Evolutionary conservation across 202 grass and related monocot species (phyloP), one percentile per base, ranked within the genome.

Genomic region (Carex arenaria): DNA sequence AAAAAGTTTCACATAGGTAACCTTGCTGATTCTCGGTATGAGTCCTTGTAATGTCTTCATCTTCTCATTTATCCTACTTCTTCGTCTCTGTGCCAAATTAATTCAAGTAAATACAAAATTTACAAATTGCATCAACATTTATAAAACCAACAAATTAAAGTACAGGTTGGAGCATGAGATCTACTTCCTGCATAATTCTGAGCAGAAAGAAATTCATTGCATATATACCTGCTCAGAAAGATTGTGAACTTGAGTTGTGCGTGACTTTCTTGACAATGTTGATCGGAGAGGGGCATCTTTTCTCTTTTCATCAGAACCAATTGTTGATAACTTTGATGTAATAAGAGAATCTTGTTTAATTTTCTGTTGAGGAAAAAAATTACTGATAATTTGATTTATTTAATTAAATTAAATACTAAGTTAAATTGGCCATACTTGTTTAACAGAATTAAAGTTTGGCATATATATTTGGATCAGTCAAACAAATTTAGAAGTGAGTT

Each of bases 31-130:
- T 86, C 63, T 84, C 19, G 84, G 84, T 75, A 89, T 7, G 4
- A 89, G 88, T 86, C 66, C 84, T 74, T 89, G 72, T 63, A 89
- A 63, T 32, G 72, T 11, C 72, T 86, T 86, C 52, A 89, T 62
- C 28, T 60, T 86, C 65, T 63, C 64, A 61, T 89, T 86, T 31
- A 89, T 89, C 83, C 61, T 85, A 53, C 73, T 53, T 60, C 87
- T 77, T 19, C 87, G 87, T 69, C n/a, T 85, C 87, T 89, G 61
- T 30, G 34, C 4, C 51, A 84, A 62, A 73, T 13, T 20, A 69
- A 31, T 40, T 40, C 78, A 80, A 22, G 28, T 38, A 23, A 64
- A 56, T 28, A 53, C 13, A 68, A 67, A 71, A 72, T 56, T 68
- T 83, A 53, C 45, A 20, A 38, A 19, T 28, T 71, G 61, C 12